Conservation (phyloP, 345 rosid species). For the Gossypium thurberi region DNA sequence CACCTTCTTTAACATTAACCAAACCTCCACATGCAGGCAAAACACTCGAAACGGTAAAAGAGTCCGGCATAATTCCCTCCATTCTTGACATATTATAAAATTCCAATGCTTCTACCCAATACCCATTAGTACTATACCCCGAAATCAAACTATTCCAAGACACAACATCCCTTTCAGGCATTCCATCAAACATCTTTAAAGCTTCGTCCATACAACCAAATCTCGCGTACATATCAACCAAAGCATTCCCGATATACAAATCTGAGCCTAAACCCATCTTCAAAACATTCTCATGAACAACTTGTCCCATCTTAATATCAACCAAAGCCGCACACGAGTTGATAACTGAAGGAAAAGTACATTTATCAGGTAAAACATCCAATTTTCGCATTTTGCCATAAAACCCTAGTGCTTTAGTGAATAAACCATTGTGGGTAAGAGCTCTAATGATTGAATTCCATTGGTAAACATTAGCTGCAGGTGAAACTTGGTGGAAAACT, state of each 20-base stretch:
- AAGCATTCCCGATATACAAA: constrained; percentile 54
- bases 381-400: constrained; percentile 32
- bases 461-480: constrained; percentile 37
- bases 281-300: constrained; percentile 30
- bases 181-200: constrained; percentile 51
- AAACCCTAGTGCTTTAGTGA: constrained; percentile 37
- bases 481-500: constrained; percentile 40
- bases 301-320: constrained; percentile 27
- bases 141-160: constrained; percentile 68
- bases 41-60: constrained; percentile 47
- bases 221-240: constrained; percentile 57
- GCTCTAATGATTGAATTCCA: constrained; percentile 71
- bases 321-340: constrained; percentile 53
- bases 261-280: constrained; percentile 41
- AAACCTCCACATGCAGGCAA: constrained; percentile 56
- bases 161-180: constrained; percentile 44
- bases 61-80: constrained; percentile 38
- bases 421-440: constrained; percentile 37
- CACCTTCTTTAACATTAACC: constrained; percentile 33
- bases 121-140: constrained; percentile 47
- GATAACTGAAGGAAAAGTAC: constrained; percentile 55
- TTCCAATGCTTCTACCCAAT: constrained; percentile 38
- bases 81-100: constrained; percentile 24
- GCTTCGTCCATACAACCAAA: constrained; percentile 40
- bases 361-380: constrained; percentile 39